A percentile compares a stretch with the other conserved stretches of the same genome.
Evolutionary conservation across 495 filamentous ascomycete genomes (phyloP).

Genomic region (Schizothecium vesticola): DNA sequence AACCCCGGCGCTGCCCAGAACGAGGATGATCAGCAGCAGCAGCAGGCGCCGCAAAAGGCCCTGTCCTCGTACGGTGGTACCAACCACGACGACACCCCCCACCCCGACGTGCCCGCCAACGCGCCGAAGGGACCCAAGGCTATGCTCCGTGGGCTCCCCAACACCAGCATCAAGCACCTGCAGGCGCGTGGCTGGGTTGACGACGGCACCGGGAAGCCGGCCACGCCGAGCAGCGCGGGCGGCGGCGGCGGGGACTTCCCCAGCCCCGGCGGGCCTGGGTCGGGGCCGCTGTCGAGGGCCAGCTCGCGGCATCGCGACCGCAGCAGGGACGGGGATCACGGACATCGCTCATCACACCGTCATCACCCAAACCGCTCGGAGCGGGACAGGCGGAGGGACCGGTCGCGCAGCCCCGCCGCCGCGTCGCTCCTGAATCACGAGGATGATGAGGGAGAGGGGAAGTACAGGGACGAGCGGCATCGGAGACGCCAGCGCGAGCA

Average conservation of each 20-base stretch:
- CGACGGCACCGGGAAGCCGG: slow-evolving; percentile 30
- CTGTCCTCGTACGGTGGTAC: slow-evolving; percentile 1
- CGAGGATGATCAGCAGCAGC: slow-evolving; percentile 6
- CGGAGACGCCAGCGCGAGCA: slow-evolving; percentile 54
- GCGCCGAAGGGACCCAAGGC: slow-evolving; percentile 92
- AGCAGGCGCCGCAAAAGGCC: slow-evolving; percentile 7
- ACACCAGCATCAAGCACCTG: slow-evolving; percentile 58
- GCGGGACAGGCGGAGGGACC: not conserved
- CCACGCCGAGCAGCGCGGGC: slow-evolving; percentile 31
- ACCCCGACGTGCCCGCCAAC: slow-evolving; percentile 48
- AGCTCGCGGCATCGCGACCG: slow-evolving; percentile 33
- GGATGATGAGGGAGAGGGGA: not conserved
- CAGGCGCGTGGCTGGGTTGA: slow-evolving; percentile 45
- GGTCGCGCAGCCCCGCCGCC: not conserved
- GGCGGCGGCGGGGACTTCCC: slow-evolving; percentile 26
- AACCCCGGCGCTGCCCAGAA: slow-evolving; percentile 18
- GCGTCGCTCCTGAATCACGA: not conserved
- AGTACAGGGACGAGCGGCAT: not conserved
- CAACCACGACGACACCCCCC: slow-evolving; percentile 11
- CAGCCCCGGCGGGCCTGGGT: slow-evolving; percentile 21
- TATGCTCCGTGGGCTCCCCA: slow-evolving; percentile 79
- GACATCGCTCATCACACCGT: slow-evolving; percentile 28
- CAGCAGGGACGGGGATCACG: slow-evolving; percentile 17
- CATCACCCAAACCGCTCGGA: slow-evolving; percentile 15
- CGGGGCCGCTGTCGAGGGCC: slow-evolving; percentile 34